Evolutionary conservation across 31 red algal genomes (phyloP).

Genomic region (Porphyra umbilicalis): DNA sequence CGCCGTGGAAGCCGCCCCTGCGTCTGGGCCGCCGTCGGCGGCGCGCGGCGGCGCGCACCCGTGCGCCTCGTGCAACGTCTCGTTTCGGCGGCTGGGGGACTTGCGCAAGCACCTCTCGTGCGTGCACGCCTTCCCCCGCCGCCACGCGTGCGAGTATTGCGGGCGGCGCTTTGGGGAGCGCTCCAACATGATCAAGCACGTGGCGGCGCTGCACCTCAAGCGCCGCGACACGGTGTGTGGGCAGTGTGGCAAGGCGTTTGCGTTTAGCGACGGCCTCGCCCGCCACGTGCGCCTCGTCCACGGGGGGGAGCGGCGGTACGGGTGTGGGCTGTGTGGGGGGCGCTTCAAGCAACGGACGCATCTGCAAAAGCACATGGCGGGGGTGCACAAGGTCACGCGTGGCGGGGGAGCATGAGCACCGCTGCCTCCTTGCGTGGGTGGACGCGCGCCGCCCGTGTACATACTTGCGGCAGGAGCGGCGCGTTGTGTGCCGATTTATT

Average conservation of each 20-base stretch:
- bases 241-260: constrained; percentile 30
- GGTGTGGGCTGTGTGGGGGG: constrained; percentile 22
- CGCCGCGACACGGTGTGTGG: constrained; percentile 23
- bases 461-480: too few species aligned
- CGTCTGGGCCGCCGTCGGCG: background rate
- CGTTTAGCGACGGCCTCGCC: constrained; percentile 35
- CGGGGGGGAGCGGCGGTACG: constrained; percentile 19
- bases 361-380: constrained; percentile 20
- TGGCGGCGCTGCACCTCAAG: constrained; percentile 27
- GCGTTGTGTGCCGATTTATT: too few species aligned
- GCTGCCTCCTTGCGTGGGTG: too few species aligned
- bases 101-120: constrained; percentile 30
- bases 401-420: too few species aligned
- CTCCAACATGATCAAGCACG: constrained; percentile 57
- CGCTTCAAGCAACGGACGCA: constrained; percentile 36
- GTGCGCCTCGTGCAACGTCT: background rate
- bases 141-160: constrained; percentile 32
- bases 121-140: constrained; percentile 26
- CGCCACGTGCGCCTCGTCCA: constrained; percentile 37
- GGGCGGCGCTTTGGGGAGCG: constrained; percentile 31
- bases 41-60: background rate
- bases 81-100: background rate
- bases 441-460: too few species aligned
- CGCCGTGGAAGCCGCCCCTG: background rate
- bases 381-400: background rate